Evolutionary conservation across 1,139 yeast genomes (phyloP), one percentile per base, ranked within the genome.

Genomic region (Diutina pseudorugosa): DNA sequence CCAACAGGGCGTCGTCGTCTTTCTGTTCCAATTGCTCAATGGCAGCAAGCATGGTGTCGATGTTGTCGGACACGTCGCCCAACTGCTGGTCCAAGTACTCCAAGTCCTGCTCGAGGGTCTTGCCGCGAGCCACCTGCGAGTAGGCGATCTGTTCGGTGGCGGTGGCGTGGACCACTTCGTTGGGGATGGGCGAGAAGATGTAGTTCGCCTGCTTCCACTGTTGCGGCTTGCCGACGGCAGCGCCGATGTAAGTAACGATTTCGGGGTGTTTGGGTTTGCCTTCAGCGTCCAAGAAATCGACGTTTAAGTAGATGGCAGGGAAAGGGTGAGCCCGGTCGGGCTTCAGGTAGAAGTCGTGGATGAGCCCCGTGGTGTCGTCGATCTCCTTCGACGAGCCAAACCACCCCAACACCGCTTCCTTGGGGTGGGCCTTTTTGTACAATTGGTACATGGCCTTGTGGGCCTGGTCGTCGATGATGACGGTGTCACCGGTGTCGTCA

Each of bases 391-490:
- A 71, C 41, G 91, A 83, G 52, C 94, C 86, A 67, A 86, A 88
- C 96, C 96, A 89, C 54, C 96, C 96, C 55, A 89, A 77, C 53
- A 89, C 86, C 52, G 77, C 75, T 60, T 84, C 88, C 65, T 85
- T 85, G 54, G 94, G 93, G 66, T 83, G 85, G 42, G 94, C 83
- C 63, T 81, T 82, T 69, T 84, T 85, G 69, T 86, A 83, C 63
- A 89, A 73, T 61, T 82, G 84, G 67, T 75, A 85, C 69, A 86
- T 78, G 44, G 81, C 70, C 65, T 83, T 82, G 72, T 85, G 87
- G 62, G 82, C 83, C 56, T 80, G 82, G 62, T 83, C 88, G 62
- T 85, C 93, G 59, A 88, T 82, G 59, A 83, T 79, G 57, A 85
- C 79, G 49, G 86, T 87, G 59, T 74, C 78, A 41, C 86, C 91